These are phyloP conservation scores for Aspergillus calidoustus DNA, from an alignment of 2,329 filamentous ascomycete genomes.

Conservation along the genomic window DNA sequence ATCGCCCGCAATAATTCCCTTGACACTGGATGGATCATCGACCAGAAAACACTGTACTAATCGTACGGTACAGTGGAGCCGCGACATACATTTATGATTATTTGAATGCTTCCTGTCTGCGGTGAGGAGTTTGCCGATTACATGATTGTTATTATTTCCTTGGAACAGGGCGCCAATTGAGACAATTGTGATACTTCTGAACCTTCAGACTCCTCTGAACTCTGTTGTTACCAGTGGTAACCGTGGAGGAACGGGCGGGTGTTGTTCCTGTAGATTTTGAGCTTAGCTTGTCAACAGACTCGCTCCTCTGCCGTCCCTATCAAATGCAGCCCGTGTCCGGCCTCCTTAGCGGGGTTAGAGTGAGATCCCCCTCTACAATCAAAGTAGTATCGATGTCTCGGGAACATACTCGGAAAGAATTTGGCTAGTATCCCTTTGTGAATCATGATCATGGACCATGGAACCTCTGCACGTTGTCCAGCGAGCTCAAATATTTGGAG, in stretches of 20 bases:
- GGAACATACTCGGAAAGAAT: background rate
- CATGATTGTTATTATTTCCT: background rate
- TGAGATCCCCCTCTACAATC: background rate
- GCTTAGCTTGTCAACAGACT: constrained; percentile 18
- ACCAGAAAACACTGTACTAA: background rate
- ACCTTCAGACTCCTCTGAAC: background rate
- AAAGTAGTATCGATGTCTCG: background rate
- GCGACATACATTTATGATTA: constrained; percentile 1
- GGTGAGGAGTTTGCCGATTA: constrained; percentile 14
- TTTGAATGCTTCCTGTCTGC: constrained; percentile 5
- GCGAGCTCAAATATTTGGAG: constrained; percentile 2
- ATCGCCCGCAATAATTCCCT: constrained; percentile 10
- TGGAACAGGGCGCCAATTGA: background rate
- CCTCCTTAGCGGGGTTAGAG: constrained; percentile 7
- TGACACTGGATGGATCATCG: background rate
- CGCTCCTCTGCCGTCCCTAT: constrained; percentile 22
- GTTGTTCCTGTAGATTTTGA: constrained; percentile 15
- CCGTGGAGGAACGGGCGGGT: constrained; percentile 4
- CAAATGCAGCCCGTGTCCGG: constrained; percentile 11
- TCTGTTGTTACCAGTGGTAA: constrained; percentile 17
- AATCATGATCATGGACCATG: background rate
- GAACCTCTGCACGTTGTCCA: background rate
- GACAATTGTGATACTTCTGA: background rate
- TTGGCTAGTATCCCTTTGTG: constrained; percentile 2
- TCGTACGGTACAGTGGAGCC: constrained; percentile 27